These are phyloP conservation scores for Prunus salicina DNA, from an alignment of 306 rosid species.

Conservation along the genomic window DNA sequence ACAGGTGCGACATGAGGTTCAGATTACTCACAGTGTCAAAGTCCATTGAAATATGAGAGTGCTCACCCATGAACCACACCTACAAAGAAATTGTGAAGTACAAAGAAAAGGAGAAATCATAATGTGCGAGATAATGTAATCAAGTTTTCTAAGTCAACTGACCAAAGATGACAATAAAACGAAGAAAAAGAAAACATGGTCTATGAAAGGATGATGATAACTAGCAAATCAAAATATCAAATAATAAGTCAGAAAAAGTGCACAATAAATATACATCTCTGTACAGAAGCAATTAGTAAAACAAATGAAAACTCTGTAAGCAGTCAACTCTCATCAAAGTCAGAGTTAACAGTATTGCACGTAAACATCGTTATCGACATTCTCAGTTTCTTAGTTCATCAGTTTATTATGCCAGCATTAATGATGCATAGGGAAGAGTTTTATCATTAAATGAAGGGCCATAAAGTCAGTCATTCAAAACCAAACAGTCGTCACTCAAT, in stretches of 20 bases:
- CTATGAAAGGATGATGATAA: neutral
- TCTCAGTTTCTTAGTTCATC: too few species aligned
- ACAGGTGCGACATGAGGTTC: slow-evolving; percentile 18
- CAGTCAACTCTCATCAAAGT: neutral
- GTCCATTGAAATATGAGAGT: slow-evolving; percentile 85
- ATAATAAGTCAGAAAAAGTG: neutral
- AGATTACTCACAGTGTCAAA: slow-evolving; percentile 68
- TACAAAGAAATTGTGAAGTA: slow-evolving; percentile 27
- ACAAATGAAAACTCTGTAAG: neutral
- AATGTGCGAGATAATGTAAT: slow-evolving; percentile 12
- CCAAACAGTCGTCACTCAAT: too few species aligned
- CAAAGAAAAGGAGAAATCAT: slow-evolving; percentile 17
- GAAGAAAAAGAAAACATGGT: neutral
- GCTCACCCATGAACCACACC: slow-evolving; percentile 95
- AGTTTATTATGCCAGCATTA: too few species aligned
- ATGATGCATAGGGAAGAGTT: too few species aligned
- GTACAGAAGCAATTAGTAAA: neutral
- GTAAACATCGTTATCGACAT: too few species aligned
- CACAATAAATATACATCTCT: neutral
- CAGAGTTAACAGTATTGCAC: neutral
- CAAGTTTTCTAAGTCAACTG: slow-evolving; percentile 4
- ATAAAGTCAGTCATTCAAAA: too few species aligned
- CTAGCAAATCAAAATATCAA: neutral
- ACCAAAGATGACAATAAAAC: slow-evolving; percentile 9
- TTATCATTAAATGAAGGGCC: too few species aligned